These are phyloP conservation scores for Xylaria cubensis DNA, from an alignment of 495 filamentous ascomycete species.

Conservation along the genomic window DNA sequence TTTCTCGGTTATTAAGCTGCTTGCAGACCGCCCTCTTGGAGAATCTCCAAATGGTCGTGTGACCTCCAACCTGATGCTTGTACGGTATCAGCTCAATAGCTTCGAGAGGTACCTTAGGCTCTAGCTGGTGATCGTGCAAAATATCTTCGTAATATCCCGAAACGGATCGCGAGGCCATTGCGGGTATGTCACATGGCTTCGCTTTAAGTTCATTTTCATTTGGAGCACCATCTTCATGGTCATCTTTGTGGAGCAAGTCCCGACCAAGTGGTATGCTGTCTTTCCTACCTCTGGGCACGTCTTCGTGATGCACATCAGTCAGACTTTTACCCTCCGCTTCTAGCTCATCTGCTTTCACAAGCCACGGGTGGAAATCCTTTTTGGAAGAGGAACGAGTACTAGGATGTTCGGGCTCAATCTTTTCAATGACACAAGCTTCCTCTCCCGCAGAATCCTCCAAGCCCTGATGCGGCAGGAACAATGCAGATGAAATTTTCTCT, in stretches of 20 bases:
- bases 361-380: constrained; percentile 55
- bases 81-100: constrained; percentile 97
- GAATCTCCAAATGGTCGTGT: constrained; percentile 95
- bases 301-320: constrained; percentile 40
- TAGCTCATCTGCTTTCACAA: constrained; percentile 58
- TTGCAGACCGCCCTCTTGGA: constrained; percentile 96
- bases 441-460: constrained; percentile 56
- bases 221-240: constrained; percentile 48
- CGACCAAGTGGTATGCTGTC: constrained; percentile 34
- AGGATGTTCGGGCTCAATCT: constrained; percentile 39
- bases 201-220: constrained; percentile 43
- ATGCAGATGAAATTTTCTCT: constrained; percentile 92
- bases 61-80: constrained; percentile 94
- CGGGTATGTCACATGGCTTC: constrained; percentile 43
- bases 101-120: constrained; percentile 70
- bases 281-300: constrained; percentile 40
- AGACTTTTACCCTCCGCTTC: constrained; percentile 46
- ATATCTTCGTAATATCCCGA: constrained; percentile 53
- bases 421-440: constrained; percentile 31
- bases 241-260: constrained; percentile 40
- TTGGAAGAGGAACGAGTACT: constrained; percentile 32
- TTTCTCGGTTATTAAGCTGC: constrained; percentile 94
- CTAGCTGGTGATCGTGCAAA: constrained; percentile 53
- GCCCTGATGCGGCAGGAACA: constrained; percentile 89
- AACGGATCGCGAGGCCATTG: constrained; percentile 43